Percentiles rank a stretch among this genome's conserved stretches.
Evolutionary conservation across 2,329 filamentous ascomycete genomes (phyloP).

Genomic region (Phyllosticta paracitricarpa): DNA sequence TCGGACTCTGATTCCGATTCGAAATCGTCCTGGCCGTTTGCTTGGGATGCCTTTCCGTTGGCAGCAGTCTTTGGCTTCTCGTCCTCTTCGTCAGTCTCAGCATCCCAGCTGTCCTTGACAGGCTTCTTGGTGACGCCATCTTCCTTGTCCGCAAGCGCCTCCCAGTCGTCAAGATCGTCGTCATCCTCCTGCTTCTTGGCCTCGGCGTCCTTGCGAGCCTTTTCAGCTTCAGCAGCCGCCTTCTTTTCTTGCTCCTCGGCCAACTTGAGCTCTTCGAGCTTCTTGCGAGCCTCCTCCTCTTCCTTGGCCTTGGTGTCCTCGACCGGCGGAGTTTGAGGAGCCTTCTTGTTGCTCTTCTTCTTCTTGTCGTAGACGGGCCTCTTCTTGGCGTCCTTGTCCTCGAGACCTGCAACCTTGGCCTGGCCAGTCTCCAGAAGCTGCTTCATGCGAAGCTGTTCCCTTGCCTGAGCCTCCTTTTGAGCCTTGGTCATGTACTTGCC

Average conservation of each 20-base stretch:
- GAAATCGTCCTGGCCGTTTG: slow-evolving; percentile 22
- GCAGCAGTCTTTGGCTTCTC: slow-evolving; percentile 29
- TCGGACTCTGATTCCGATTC: slow-evolving; percentile 41
- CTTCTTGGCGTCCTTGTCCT: slow-evolving; percentile 61
- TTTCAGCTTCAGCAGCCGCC: slow-evolving; percentile 66
- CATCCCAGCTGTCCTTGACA: slow-evolving; percentile 94
- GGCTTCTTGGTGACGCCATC: slow-evolving; percentile 75
- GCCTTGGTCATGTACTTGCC: slow-evolving; percentile 81
- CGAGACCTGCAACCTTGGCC: slow-evolving; percentile 50
- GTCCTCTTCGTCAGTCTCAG: slow-evolving; percentile 63
- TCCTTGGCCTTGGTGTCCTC: slow-evolving; percentile 41
- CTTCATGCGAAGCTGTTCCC: slow-evolving; percentile 69
- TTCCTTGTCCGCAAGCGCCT: slow-evolving; percentile 63
- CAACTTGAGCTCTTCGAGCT: slow-evolving; percentile 43
- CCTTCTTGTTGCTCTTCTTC: slow-evolving; percentile 57
- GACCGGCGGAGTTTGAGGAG: slow-evolving; percentile 18
- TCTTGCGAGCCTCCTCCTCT: slow-evolving; percentile 47
- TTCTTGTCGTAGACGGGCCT: slow-evolving; percentile 63
- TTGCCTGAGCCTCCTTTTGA: slow-evolving; percentile 71
- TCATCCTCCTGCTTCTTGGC: slow-evolving; percentile 55
- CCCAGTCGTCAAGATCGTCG: slow-evolving; percentile 72
- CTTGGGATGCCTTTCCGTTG: slow-evolving; percentile 24
- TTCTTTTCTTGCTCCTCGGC: slow-evolving; percentile 58
- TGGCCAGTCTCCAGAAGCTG: slow-evolving; percentile 69
- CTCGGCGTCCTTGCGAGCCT: slow-evolving; percentile 59